Evolutionary conservation across 768 basidiomycete genomes (phyloP).

Genomic region (Lactifluus rugatus): DNA sequence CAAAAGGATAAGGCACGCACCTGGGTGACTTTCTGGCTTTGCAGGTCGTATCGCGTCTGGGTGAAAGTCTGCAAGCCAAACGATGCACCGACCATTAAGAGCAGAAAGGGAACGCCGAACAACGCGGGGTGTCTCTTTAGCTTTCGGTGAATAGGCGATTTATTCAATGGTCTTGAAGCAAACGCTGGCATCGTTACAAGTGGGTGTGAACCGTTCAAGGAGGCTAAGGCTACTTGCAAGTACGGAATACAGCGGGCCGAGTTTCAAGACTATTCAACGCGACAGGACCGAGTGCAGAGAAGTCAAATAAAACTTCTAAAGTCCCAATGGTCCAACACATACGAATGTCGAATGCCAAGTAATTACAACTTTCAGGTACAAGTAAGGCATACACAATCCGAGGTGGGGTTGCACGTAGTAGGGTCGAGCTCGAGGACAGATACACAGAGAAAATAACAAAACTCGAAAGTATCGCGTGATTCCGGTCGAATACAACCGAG

Average conservation of each 20-base stretch:
- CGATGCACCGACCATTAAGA: slow-evolving; percentile 78
- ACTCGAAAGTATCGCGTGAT: background rate
- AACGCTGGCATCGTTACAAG: slow-evolving; percentile 13
- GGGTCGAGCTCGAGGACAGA: background rate
- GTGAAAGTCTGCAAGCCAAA: slow-evolving; percentile 78
- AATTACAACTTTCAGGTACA: slow-evolving; percentile 9
- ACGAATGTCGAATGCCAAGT: background rate
- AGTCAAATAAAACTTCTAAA: background rate
- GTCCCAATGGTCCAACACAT: background rate
- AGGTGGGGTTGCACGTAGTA: background rate
- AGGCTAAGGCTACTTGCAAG: background rate
- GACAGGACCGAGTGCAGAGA: background rate
- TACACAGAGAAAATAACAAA: background rate
- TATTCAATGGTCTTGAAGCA: slow-evolving; percentile 11
- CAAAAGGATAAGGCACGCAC: no score
- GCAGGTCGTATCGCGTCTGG: slow-evolving; percentile 84
- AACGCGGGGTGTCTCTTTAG: slow-evolving; percentile 46
- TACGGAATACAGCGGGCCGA: background rate
- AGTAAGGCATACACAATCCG: background rate
- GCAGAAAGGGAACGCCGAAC: slow-evolving; percentile 82
- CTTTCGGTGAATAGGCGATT: slow-evolving; percentile 3
- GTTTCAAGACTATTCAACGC: background rate
- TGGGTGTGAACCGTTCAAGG: no score
- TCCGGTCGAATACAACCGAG: background rate
- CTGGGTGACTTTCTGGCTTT: slow-evolving; percentile 68